Evolutionary conservation across 352 stramenopile species (phyloP).

Genomic region (Phytophthora tentaculata): DNA sequence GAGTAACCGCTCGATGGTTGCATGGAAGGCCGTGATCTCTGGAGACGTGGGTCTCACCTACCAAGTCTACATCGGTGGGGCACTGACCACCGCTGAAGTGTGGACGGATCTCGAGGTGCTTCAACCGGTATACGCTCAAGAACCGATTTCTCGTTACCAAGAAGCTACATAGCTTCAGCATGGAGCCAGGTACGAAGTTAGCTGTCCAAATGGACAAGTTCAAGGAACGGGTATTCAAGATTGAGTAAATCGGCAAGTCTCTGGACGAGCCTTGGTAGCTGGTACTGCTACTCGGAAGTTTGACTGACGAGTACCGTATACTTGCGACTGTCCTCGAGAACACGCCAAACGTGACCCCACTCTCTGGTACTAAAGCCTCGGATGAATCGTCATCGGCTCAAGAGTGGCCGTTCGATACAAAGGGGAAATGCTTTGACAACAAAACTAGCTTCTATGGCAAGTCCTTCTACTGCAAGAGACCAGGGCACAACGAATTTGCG

Average conservation of each 20-base stretch:
- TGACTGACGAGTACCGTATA: not conserved
- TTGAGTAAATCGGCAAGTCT: not conserved
- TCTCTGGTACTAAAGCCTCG: slow-evolving; percentile 2
- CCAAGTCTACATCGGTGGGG: not conserved
- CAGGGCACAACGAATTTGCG: not conserved
- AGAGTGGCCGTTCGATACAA: not conserved
- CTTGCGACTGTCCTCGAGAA: not conserved
- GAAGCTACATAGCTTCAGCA: not conserved
- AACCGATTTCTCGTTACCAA: not conserved
- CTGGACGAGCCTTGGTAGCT: not conserved
- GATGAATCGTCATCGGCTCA: slow-evolving; percentile 5
- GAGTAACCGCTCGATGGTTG: not conserved
- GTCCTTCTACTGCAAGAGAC: slow-evolving; percentile 2
- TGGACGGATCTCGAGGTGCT: not conserved
- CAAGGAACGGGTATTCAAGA: not conserved
- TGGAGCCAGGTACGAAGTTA: not conserved
- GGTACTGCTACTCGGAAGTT: not conserved
- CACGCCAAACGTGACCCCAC: not conserved
- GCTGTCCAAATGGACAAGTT: not conserved
- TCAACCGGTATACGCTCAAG: not conserved
- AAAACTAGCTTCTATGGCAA: not conserved
- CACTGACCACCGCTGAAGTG: not conserved
- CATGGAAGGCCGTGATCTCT: not conserved
- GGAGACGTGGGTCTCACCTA: not conserved
- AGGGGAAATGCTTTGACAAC: not conserved